Conservation (phyloP, 1,139 yeast species). For the Chernovozyma sophiae-reginae region DNA sequence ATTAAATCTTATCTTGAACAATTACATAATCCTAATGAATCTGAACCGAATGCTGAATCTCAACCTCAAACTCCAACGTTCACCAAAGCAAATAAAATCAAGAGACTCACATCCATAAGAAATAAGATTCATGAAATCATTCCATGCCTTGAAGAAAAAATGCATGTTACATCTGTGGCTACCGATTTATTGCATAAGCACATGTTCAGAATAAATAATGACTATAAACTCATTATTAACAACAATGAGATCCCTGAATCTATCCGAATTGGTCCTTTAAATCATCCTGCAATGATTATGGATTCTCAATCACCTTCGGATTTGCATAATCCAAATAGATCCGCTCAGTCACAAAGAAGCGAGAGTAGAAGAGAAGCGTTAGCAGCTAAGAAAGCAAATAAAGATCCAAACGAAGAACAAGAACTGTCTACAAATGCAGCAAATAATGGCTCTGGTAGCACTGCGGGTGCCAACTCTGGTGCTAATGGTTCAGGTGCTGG, state of each 20-base stretch:
- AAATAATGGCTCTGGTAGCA: slow-evolving; percentile 3
- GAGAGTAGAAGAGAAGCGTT: slow-evolving; percentile 89
- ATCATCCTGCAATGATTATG: slow-evolving; percentile 84
- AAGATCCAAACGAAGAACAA: slow-evolving; percentile 28
- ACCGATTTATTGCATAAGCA: slow-evolving; percentile 72
- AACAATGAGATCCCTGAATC: slow-evolving; percentile 72
- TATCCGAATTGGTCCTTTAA: slow-evolving; percentile 64
- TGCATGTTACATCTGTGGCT: slow-evolving; percentile 95
- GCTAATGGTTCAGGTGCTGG: slow-evolving; percentile 8
- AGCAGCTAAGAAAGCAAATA: slow-evolving; percentile 72
- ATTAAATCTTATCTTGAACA: slow-evolving; percentile 53
- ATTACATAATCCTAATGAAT: slow-evolving; percentile 27
- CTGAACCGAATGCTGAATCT: slow-evolving; percentile 23
- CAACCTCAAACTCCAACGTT: background rate
- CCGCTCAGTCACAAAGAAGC: slow-evolving; percentile 67
- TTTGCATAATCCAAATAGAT: slow-evolving; percentile 34
- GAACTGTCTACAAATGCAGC: slow-evolving; percentile 4
- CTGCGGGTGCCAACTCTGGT: slow-evolving; percentile 3
- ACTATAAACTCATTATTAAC: slow-evolving; percentile 64
- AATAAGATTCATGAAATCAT: slow-evolving; percentile 62
- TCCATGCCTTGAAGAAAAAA: slow-evolving; percentile 93
- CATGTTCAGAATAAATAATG: slow-evolving; percentile 70
- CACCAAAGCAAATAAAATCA: slow-evolving; percentile 3
- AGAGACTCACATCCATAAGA: slow-evolving; percentile 34
- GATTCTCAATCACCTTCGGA: slow-evolving; percentile 44